Evolutionary conservation across 2,329 filamentous ascomycete species (phyloP).

Genomic region (Beauveria rudraprayagi): DNA sequence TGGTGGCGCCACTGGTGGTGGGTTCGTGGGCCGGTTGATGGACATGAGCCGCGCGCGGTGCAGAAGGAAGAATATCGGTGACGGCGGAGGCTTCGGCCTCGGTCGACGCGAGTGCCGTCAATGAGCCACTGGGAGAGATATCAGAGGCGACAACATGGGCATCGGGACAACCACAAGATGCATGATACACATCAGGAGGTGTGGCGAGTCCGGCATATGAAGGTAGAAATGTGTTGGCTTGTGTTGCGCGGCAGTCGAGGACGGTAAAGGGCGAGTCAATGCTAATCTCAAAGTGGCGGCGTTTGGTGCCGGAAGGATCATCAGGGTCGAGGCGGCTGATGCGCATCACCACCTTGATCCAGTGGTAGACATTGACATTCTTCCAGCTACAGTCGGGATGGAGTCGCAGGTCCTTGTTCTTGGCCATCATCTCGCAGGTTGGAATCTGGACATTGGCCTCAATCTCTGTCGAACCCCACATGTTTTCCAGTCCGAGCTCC

Average conservation of each 20-base stretch:
- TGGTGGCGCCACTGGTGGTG: constrained; percentile 11
- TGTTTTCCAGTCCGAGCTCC: constrained; percentile 59
- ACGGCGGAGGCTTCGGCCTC: constrained; percentile 22
- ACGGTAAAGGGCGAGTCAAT: constrained; percentile 95
- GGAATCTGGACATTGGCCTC: constrained; percentile 90
- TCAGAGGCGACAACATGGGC: constrained; percentile 44
- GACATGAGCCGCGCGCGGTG: constrained; percentile 52
- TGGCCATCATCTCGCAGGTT: constrained; percentile 78
- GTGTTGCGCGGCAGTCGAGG: constrained; percentile 85
- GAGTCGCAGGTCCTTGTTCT: constrained; percentile 55
- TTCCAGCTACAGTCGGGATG: constrained; percentile 91
- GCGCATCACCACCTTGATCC: constrained; percentile 95
- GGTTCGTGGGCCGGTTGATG: constrained; percentile 25
- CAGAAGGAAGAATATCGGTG: constrained; percentile 31
- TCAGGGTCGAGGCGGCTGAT: constrained; percentile 76
- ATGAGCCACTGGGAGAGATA: constrained; percentile 59
- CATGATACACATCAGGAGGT: constrained; percentile 34
- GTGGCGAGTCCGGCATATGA: constrained; percentile 58
- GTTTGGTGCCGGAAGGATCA: constrained; percentile 62
- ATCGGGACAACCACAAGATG: constrained; percentile 49
- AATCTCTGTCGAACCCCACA: constrained; percentile 83
- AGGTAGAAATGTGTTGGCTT: constrained; percentile 78
- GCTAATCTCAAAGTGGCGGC: constrained; percentile 89
- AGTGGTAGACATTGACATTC: constrained; percentile 89
- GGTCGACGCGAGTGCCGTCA: constrained; percentile 35